Conservation (phyloP, 495 filamentous ascomycete species). For the Peziza echinospora region DNA sequence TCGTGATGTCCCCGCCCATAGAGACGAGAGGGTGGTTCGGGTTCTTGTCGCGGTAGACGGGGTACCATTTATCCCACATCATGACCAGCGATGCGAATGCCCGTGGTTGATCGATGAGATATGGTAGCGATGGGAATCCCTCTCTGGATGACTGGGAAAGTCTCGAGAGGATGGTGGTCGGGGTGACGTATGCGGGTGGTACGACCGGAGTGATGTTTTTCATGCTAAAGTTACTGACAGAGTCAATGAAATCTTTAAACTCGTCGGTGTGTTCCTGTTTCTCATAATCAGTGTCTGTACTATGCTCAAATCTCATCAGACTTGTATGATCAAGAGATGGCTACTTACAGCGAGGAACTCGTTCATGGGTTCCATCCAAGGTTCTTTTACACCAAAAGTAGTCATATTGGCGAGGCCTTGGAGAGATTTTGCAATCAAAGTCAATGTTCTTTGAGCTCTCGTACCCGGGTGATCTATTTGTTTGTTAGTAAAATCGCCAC, state of each 20-base stretch:
- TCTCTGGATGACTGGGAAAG: constrained; percentile 65
- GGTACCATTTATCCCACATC: constrained; percentile 55
- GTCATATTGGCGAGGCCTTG: constrained; percentile 87
- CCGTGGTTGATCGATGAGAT: constrained; percentile 75
- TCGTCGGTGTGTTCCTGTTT: constrained; percentile 31
- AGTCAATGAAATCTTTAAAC: constrained; percentile 74
- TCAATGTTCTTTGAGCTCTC: constrained; percentile 74
- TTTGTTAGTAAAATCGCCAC: neutral
- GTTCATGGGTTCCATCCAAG: constrained; percentile 99
- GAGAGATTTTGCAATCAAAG: constrained; percentile 85
- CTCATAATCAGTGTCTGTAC: constrained; percentile 21
- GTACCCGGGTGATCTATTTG: constrained; percentile 57
- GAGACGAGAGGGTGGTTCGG: constrained; percentile 15
- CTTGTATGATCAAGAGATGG: neutral
- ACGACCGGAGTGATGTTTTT: constrained; percentile 40
- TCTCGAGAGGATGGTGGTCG: constrained; percentile 70
- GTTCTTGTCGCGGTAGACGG: constrained; percentile 23
- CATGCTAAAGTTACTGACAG: constrained; percentile 59
- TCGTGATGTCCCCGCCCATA: constrained; percentile 40
- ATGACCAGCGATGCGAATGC: constrained; percentile 75
- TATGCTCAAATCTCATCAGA: too few species aligned
- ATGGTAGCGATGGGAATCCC: constrained; percentile 85
- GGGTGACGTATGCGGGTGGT: constrained; percentile 78
- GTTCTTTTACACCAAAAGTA: constrained; percentile 82
- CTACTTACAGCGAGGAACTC: constrained; percentile 31